phyloP scores from a whole-genome alignment of 257 asterid genomes.

The Cinchona pubescens region DNA sequence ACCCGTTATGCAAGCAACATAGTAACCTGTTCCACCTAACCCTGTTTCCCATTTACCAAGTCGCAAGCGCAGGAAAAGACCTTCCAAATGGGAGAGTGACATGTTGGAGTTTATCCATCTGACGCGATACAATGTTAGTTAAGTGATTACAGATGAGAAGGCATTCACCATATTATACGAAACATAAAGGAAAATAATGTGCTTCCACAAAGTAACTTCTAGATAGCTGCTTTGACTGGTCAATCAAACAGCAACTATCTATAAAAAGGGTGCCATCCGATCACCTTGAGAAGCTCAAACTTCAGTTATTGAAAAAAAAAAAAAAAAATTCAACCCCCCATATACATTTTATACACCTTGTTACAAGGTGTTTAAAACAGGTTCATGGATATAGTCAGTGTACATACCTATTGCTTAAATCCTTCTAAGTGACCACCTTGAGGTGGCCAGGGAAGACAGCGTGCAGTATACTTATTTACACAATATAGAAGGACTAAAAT shows the following conservation, averaged over 20 bases:
- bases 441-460: neutral
- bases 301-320: no score
- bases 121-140: constrained; percentile 12
- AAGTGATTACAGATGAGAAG: neutral
- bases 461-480: neutral
- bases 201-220: neutral
- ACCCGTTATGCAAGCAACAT: constrained; percentile 69
- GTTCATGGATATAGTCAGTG: neutral
- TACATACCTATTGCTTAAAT: neutral
- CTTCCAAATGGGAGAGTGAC: constrained; percentile 41
- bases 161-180: neutral
- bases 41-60: constrained; percentile 54
- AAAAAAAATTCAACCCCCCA: no score
- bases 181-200: neutral
- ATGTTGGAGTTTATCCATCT: constrained; percentile 51
- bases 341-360: neutral
- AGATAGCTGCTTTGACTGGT: neutral
- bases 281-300: neutral
- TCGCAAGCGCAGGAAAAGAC: constrained; percentile 67
- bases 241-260: neutral
- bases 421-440: neutral
- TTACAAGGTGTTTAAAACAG: neutral
- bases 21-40: constrained; percentile 51
- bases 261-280: neutral
- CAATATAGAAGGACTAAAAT: neutral